Evolutionary conservation across 768 basidiomycete genomes (phyloP), one percentile per base, ranked within the genome.

Genomic region (Leccinum disarticulatum): DNA sequence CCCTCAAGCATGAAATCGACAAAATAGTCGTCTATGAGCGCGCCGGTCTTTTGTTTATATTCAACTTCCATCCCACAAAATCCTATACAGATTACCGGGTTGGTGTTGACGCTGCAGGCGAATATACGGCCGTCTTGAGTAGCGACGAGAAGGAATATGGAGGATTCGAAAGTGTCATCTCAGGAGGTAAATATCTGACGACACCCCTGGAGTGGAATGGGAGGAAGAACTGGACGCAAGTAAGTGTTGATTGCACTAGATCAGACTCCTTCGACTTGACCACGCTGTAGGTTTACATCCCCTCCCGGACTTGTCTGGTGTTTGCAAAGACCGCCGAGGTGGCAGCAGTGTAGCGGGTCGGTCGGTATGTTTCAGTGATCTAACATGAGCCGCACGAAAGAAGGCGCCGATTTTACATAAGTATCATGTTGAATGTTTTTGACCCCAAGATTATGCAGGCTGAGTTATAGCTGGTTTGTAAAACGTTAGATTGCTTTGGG

Each of bases 1-100:
- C 95, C 25, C 83, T 99, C 63, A 98, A 97, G 78, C 81, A 98
- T 71, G 94, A 98, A 74, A 74, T 61, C 10, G 97, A 98, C 82
- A 98, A 98, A 77, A 83, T 96, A 62, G 79, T 98, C 68, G 94
- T 91, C 6, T 98, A 86, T 71, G 97, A 99, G 79, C 90, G 97
- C 54, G 95, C 91, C 19, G 91, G 93, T 33, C 81, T 98, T 47
- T 77, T 99, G 49, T 99, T 98, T 79, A 81, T 98, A 66, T 98
- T 97, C 84, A 98, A 99, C 77, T 96, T 98, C 82, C 87, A 98
- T 78, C 87, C 93, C 6, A 85, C 83, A n/a, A 74, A 91, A 43
- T 96, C 94, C 60, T 99, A 87, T 78, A 85, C 87, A 49, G 94
- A 98, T 74, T 99, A 98, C 75, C 87, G 95, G 51, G 87, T 98